phyloP scores from a whole-genome alignment of 2,329 filamentous ascomycete species.

The Penicillium rolfsii region DNA sequence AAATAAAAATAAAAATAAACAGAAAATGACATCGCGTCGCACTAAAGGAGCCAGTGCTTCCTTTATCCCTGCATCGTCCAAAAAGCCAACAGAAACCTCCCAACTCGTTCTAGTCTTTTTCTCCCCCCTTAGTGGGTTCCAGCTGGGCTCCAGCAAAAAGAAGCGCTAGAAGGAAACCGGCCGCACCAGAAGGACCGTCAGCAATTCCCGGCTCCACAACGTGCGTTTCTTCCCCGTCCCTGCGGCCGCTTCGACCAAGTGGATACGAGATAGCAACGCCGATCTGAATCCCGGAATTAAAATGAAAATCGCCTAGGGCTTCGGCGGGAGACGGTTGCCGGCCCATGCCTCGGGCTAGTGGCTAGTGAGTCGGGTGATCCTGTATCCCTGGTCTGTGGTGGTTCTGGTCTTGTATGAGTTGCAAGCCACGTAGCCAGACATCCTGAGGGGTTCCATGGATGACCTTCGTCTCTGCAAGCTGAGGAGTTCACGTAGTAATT shows the following conservation, averaged over 20 bases:
- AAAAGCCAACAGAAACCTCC: slow-evolving; percentile 7
- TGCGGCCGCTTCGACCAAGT: slow-evolving; percentile 29
- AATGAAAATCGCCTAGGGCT: background rate
- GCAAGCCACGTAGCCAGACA: background rate
- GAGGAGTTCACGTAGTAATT: background rate
- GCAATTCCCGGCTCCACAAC: slow-evolving; percentile 37
- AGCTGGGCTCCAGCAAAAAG: slow-evolving; percentile 25
- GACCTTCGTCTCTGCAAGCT: background rate
- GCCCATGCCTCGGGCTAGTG: background rate
- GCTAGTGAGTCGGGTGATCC: slow-evolving; percentile 2
- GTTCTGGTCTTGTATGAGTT: background rate
- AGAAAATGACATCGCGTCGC: background rate
- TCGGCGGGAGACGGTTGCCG: background rate
- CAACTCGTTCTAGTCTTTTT: slow-evolving; percentile 17
- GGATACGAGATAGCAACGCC: slow-evolving; percentile 33
- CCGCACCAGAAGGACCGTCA: slow-evolving; percentile 41
- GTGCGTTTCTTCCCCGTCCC: slow-evolving; percentile 36
- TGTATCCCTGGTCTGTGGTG: background rate
- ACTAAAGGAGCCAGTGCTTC: background rate
- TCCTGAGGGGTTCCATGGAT: background rate
- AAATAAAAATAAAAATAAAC: background rate
- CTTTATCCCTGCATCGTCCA: slow-evolving; percentile 7
- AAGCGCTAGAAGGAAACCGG: slow-evolving; percentile 37
- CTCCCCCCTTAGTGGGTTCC: slow-evolving; percentile 20
- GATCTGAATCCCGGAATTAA: slow-evolving; percentile 34